Conservation (phyloP, 225 moss, liverwort and hornwort species). For the Sphagnum contortum region DNA sequence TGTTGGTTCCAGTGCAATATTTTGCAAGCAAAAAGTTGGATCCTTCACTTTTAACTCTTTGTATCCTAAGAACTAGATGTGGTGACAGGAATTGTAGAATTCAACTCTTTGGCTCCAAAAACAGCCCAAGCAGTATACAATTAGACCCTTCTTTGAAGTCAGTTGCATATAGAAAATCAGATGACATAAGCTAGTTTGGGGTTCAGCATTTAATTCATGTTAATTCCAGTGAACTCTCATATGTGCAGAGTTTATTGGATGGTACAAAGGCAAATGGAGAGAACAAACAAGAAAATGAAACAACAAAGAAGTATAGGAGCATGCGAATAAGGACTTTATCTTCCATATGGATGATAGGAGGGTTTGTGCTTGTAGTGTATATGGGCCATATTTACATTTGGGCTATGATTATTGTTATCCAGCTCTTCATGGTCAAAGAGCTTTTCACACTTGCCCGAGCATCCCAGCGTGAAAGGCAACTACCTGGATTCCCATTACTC, state of each 20-base stretch:
- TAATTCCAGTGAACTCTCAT: too few relatives aligned
- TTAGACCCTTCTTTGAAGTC: too few relatives aligned
- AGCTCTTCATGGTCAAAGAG: conserved; percentile 92
- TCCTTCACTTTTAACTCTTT: too few relatives aligned
- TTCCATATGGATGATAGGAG: conserved; percentile 96
- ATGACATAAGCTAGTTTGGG: too few relatives aligned
- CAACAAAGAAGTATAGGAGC: conserved; percentile 58
- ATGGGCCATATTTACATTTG: conserved; percentile 99
- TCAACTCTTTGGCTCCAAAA: too few relatives aligned
- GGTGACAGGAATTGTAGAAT: too few relatives aligned
- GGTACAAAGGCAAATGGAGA: conserved; percentile 27
- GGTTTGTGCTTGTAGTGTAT: conserved; percentile 70
- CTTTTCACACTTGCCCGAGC: conserved; percentile 84
- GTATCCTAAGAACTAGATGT: too few relatives aligned
- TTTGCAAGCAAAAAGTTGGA: too few relatives aligned
- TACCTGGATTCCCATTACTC: conserved; percentile 69
- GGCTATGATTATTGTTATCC: conserved; percentile 99
- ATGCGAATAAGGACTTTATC: conserved; percentile 93
- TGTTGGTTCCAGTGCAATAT: too few relatives aligned
- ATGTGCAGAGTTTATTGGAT: conserved; percentile 24
- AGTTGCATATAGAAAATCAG: too few relatives aligned
- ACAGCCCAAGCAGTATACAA: too few relatives aligned
- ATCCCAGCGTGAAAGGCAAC: conserved; percentile 67
- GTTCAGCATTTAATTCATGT: too few relatives aligned
- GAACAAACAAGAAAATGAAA: conserved; percentile 27